Conservation (phyloP, 331 rosid species). For the Quercus tomentella region DNA sequence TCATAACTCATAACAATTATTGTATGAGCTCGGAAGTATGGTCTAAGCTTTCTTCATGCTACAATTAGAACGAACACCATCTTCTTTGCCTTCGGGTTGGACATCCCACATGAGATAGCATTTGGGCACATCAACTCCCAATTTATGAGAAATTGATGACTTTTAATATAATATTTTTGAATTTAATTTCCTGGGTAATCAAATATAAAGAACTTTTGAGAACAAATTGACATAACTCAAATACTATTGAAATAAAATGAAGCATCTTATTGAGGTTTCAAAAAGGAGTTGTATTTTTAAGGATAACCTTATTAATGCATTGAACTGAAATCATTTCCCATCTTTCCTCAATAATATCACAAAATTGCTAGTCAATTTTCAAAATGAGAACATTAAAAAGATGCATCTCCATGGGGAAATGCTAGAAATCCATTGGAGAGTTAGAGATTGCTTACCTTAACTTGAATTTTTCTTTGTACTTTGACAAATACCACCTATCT, state of each 20-base stretch:
- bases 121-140: neutral
- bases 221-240: neutral
- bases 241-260: neutral
- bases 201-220: neutral
- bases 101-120: neutral
- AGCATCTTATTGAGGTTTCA: neutral
- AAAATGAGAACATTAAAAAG: neutral
- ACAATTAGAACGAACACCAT: too few relatives aligned
- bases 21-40: too few relatives aligned
- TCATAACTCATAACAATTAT: too few relatives aligned
- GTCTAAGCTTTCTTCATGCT: too few relatives aligned
- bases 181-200: neutral
- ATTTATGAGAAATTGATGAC: neutral
- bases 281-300: neutral
- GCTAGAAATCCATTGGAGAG: too few relatives aligned
- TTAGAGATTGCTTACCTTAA: too few relatives aligned
- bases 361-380: neutral
- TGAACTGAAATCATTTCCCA: neutral
- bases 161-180: neutral
- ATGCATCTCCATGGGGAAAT: too few relatives aligned
- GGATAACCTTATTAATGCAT: too few relatives aligned
- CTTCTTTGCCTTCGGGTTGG: neutral
- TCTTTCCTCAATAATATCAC: neutral
- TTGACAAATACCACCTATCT: slow-evolving; percentile 12
- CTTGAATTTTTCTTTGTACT: neutral